Conservation (phyloP, 148 eudicot species). For the Suaeda aralocaspica region DNA sequence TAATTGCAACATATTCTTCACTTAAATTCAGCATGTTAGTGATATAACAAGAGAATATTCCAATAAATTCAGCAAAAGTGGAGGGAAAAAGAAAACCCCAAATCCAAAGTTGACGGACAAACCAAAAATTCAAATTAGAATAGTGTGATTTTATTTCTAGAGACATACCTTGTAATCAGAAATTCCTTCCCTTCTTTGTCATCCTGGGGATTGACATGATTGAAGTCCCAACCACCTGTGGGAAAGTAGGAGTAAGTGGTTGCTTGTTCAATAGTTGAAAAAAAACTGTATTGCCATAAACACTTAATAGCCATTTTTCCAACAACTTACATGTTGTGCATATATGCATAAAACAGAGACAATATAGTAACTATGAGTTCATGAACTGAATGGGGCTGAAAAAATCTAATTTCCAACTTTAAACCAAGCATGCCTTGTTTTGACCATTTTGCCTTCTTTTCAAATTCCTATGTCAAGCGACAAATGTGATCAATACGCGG, state of each 20-base stretch:
- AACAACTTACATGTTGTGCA: not conserved
- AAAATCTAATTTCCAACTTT: not conserved
- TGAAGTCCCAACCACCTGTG: slow-evolving; percentile 94
- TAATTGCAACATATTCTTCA: slow-evolving; percentile 75
- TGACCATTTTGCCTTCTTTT: not conserved
- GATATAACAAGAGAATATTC: not conserved
- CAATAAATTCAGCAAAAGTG: not conserved
- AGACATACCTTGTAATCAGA: slow-evolving; percentile 66
- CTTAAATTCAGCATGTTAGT: slow-evolving; percentile 10
- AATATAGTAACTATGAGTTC: not conserved
- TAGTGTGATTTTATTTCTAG: slow-evolving; percentile 5
- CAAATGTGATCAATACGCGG: too few species aligned
- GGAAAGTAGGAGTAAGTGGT: slow-evolving; percentile 3
- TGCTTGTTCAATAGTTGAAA: not conserved
- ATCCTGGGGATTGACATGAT: slow-evolving; percentile 93
- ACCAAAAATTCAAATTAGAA: slow-evolving; percentile 36
- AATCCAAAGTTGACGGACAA: not conserved
- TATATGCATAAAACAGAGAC: not conserved
- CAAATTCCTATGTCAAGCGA: not conserved
- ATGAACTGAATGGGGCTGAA: not conserved
- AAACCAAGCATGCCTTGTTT: not conserved
- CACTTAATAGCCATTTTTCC: not conserved
- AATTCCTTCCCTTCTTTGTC: slow-evolving; percentile 97
- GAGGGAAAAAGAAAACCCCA: too few species aligned
- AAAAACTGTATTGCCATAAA: not conserved